Conservation (phyloP, 768 basidiomycete species). For the Cubamyces lactineus region DNA sequence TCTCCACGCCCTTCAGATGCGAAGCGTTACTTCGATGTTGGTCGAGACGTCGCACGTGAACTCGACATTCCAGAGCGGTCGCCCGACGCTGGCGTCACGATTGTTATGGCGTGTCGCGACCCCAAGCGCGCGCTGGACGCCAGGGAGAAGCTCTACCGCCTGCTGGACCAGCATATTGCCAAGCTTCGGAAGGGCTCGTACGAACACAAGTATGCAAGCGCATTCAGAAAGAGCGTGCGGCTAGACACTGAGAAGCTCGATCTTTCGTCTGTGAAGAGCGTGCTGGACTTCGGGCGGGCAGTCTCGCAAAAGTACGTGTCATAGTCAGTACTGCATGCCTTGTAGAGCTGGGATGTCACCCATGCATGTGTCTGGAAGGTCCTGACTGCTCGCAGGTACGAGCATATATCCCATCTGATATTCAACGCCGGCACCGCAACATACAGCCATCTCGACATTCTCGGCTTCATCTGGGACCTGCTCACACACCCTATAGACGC, state of each 20-base stretch:
- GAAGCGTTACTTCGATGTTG: slow-evolving; percentile 44
- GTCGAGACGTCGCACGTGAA: slow-evolving; percentile 19
- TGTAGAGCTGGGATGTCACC: too few species aligned
- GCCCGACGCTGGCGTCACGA: slow-evolving; percentile 59
- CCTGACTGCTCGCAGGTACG: slow-evolving; percentile 51
- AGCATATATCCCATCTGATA: slow-evolving; percentile 80
- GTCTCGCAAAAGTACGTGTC: slow-evolving; percentile 51
- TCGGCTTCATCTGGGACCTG: slow-evolving; percentile 50
- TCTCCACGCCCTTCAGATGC: slow-evolving; percentile 53
- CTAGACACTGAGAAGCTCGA: slow-evolving; percentile 70
- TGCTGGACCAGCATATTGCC: slow-evolving; percentile 58
- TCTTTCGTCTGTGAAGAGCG: slow-evolving; percentile 59
- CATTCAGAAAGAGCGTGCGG: slow-evolving; percentile 59
- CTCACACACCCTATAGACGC: slow-evolving; percentile 46
- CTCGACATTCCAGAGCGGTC: slow-evolving; percentile 21
- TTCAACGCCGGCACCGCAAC: slow-evolving; percentile 78
- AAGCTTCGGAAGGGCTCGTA: slow-evolving; percentile 37
- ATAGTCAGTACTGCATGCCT: background rate
- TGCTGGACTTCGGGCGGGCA: slow-evolving; percentile 63
- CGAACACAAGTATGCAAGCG: slow-evolving; percentile 56
- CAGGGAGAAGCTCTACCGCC: slow-evolving; percentile 50
- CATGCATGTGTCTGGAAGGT: too few species aligned
- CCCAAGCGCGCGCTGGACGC: slow-evolving; percentile 65
- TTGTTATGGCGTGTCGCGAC: slow-evolving; percentile 83
- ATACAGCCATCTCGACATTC: slow-evolving; percentile 59